Conservation (phyloP, 176 grass and related monocot species). For the Carex cristatella region DNA sequence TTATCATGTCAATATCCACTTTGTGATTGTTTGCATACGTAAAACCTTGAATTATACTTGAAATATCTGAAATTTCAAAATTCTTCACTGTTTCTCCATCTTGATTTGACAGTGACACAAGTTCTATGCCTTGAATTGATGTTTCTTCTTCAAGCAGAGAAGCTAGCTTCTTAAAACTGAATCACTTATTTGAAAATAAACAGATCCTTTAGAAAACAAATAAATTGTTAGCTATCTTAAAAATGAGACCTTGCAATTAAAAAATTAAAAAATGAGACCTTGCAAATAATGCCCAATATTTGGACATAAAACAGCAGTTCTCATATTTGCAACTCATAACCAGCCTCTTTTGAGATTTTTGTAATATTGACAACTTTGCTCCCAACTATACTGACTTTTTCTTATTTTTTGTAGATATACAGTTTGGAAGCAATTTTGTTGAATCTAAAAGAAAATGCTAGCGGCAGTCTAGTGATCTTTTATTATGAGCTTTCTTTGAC, state of each 20-base stretch:
- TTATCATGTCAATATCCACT: constrained; percentile 42
- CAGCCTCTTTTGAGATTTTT: background rate
- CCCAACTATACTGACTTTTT: background rate
- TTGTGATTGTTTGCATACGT: constrained; percentile 31
- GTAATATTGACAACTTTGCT: background rate
- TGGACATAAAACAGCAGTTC: background rate
- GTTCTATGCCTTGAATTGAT: constrained; percentile 29
- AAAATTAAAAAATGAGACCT: too few species aligned
- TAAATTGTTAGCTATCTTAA: background rate
- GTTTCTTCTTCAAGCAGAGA: constrained; percentile 60
- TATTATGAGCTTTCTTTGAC: background rate
- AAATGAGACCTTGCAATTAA: background rate
- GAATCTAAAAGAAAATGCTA: too few species aligned
- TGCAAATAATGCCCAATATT: background rate
- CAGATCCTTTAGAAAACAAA: background rate
- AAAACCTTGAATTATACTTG: constrained; percentile 38
- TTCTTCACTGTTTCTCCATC: constrained; percentile 35
- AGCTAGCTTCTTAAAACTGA: constrained; percentile 77
- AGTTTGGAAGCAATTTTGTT: background rate
- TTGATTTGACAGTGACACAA: constrained; percentile 27
- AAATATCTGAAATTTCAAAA: constrained; percentile 43
- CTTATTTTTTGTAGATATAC: background rate
- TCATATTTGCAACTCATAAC: background rate
- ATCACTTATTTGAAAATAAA: constrained; percentile 37
- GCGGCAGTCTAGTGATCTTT: background rate